Evolutionary conservation across 768 basidiomycete genomes (phyloP).

Genomic region (Phlebiopsis flavidoalba): DNA sequence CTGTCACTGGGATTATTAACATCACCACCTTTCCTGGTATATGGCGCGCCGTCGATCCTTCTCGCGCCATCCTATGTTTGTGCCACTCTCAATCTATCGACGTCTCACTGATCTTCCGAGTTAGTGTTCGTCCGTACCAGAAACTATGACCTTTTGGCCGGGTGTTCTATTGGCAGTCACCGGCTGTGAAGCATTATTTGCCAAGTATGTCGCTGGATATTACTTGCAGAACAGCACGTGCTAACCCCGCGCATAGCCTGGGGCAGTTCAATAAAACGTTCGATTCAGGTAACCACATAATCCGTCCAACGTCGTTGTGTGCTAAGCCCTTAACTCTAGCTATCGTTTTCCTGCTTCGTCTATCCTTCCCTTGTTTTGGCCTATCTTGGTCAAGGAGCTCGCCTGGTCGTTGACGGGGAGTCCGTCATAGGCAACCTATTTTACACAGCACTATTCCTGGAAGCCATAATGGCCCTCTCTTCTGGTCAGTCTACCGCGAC

Average conservation of each 20-base stretch:
- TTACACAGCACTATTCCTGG: constrained; percentile 62
- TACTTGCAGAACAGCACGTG: not conserved
- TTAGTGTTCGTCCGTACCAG: constrained; percentile 63
- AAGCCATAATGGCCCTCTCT: constrained; percentile 42
- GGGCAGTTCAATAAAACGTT: constrained; percentile 61
- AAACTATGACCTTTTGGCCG: constrained; percentile 56
- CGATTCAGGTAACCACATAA: constrained; percentile 3
- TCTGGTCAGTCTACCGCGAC: constrained; percentile 38
- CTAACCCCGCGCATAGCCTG: constrained; percentile 32
- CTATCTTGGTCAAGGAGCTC: constrained; percentile 73
- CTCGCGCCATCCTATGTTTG: constrained; percentile 57
- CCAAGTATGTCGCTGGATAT: constrained; percentile 42
- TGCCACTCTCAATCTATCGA: not conserved
- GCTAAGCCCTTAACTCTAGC: constrained; percentile 20
- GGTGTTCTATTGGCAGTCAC: constrained; percentile 64
- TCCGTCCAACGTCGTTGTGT: not conserved
- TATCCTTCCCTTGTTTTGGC: constrained; percentile 59
- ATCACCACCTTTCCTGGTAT: constrained; percentile 50
- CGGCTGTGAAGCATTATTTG: constrained; percentile 64
- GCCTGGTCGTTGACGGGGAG: constrained; percentile 47
- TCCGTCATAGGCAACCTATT: constrained; percentile 51
- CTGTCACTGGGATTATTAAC: constrained; percentile 53
- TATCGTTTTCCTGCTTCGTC: constrained; percentile 49
- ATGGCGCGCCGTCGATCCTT: constrained; percentile 64
- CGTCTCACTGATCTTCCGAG: not conserved